Conservation (phyloP, 1,139 yeast genomes). For the Saccharomycopsis crataegensis region DNA sequence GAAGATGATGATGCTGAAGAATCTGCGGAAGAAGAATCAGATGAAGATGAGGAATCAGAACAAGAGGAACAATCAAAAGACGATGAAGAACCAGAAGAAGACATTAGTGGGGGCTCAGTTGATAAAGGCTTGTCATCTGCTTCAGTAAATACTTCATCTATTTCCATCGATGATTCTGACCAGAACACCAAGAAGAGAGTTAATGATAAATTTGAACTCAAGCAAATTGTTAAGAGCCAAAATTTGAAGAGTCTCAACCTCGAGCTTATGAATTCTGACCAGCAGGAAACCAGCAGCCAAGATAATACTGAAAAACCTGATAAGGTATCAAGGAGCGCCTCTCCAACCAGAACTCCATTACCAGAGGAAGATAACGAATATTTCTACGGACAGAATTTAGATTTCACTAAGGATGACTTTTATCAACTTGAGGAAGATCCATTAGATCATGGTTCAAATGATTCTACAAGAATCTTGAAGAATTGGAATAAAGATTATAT, state of each 20-base stretch:
- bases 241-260: constrained; percentile 12
- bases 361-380: constrained; percentile 15
- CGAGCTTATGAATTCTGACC: background rate
- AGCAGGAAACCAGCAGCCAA: background rate
- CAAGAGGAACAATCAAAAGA: constrained; percentile 1
- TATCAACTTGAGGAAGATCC: constrained; percentile 45
- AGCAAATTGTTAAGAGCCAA: constrained; percentile 7
- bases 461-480: constrained; percentile 46
- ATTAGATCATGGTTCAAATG: constrained; percentile 53
- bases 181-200: constrained; percentile 23
- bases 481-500: constrained; percentile 48
- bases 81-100: constrained; percentile 5
- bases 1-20: constrained; percentile 1
- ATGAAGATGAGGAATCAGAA: constrained; percentile 5
- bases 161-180: constrained; percentile 12
- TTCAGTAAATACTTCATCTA: background rate
- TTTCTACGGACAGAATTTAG: constrained; percentile 16
- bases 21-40: background rate
- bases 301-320: background rate
- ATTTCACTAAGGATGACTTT: constrained; percentile 11
- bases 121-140: background rate
- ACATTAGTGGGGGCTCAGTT: background rate
- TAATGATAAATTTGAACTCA: constrained; percentile 21
- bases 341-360: background rate
- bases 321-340: background rate